Percentiles rank a stretch among this genome's conserved stretches.
These are phyloP conservation scores for Nidula microcarpa DNA, from an alignment of 768 basidiomycete genomes.

Conservation along the genomic window DNA sequence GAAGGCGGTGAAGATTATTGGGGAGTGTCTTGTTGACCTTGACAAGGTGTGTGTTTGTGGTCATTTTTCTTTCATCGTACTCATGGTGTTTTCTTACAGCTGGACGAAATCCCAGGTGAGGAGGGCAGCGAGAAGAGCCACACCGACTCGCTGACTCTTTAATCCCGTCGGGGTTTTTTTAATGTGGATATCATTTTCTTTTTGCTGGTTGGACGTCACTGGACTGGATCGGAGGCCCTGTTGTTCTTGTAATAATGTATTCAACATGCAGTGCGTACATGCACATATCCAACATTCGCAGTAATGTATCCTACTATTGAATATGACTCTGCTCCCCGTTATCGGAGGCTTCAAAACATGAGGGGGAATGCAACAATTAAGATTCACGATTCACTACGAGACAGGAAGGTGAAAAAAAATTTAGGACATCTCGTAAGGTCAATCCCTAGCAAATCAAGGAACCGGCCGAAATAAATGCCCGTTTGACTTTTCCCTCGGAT, in stretches of 20 bases:
- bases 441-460: conserved; percentile 26
- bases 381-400: not conserved
- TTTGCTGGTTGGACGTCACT: no score
- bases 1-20: conserved; percentile 73
- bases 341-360: no score
- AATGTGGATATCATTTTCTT: no score
- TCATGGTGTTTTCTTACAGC: conserved; percentile 14
- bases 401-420: conserved; percentile 13
- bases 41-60: conserved; percentile 22
- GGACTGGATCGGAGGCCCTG: no score
- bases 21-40: conserved; percentile 77
- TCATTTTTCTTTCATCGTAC: not conserved
- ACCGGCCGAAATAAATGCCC: conserved; percentile 59
- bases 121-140: conserved; percentile 60
- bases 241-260: no score
- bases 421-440: conserved; percentile 68
- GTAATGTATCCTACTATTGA: not conserved
- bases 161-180: not conserved
- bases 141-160: conserved; percentile 21
- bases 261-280: no score
- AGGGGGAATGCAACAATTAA: not conserved
- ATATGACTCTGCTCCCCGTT: no score
- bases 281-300: no score
- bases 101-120: conserved; percentile 54
- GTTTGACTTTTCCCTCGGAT: conserved; percentile 42